A percentile compares a stretch with the other conserved stretches of the same genome.
phyloP scores from a whole-genome alignment of 768 basidiomycete genomes.

The Leucocoprinus sp. region DNA sequence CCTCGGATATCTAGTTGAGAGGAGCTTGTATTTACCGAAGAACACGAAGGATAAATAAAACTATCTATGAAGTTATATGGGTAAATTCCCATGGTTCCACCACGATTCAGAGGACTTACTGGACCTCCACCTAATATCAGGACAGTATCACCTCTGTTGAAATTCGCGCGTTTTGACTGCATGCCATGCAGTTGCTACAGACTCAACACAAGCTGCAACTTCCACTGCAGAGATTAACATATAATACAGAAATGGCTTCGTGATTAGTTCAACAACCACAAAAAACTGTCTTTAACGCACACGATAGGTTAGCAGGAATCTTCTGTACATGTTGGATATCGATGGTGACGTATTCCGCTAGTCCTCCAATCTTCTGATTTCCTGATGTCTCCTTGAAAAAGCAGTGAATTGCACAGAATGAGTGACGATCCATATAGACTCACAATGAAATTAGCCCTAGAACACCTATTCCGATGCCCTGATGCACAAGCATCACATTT shows the following conservation, averaged over 20 bases:
- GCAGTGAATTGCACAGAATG: too few relatives aligned
- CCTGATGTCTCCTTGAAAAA: constrained; percentile 21
- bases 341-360: constrained; percentile 33
- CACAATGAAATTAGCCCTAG: constrained; percentile 26
- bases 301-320: constrained; percentile 28
- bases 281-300: constrained; percentile 19
- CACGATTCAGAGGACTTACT: constrained; percentile 18
- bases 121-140: constrained; percentile 40
- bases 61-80: constrained; percentile 21
- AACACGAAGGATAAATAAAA: constrained; percentile 28
- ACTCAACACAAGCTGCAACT: constrained; percentile 37
- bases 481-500: constrained; percentile 26
- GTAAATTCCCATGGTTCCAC: too few relatives aligned
- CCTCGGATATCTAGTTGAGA: too few relatives aligned
- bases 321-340: constrained; percentile 28
- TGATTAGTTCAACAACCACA: neutral
- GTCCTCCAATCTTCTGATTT: constrained; percentile 33
- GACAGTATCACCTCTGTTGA: constrained; percentile 29
- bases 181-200: constrained; percentile 38
- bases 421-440: constrained; percentile 10
- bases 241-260: too few relatives aligned
- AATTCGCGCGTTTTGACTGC: constrained; percentile 33
- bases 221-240: constrained; percentile 26
- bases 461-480: constrained; percentile 28
- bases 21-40: too few relatives aligned